Evolutionary conservation across 2,329 filamentous ascomycete genomes (phyloP), one percentile per base, ranked within the genome.

Genomic region (Colletotrichum sidae): DNA sequence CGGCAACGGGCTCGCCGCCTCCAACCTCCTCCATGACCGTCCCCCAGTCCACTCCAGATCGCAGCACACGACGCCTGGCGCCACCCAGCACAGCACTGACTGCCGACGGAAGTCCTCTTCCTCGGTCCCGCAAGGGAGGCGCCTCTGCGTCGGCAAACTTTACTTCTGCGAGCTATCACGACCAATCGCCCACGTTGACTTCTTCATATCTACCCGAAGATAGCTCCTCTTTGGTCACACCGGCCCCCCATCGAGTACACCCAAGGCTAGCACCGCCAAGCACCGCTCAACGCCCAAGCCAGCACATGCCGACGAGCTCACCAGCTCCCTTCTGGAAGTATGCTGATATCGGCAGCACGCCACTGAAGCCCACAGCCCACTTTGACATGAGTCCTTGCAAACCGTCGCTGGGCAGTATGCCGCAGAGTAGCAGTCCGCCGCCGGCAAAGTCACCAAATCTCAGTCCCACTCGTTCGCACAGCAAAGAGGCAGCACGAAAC

Each of bases 321-420:
- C 93, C 93, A 0, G 93, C 93, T 1, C 92, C 92, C 0, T 96
- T 96, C 77, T 96, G 93, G 93, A 94, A 92, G 76, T 96, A 92
- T 76, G 89, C 91, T 45, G 91, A 94, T 69, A 86, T 93, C 65
- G 86, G 87, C 34, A 92, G 89, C 76, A 94, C 92, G 2, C 92
- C 92, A 2, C 80, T 92, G 57, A 82, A 82, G 70, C 78, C 81
- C 12, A 70, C 78, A 4, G 72, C 76, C 0, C 76, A 79, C 4
- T 88, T 86, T 61, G 88, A 90, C 66, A 74, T 84, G 45, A 90
- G 88, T 71, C 88, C 88, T 2, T 84, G 83, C 8, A 89, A 89
- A 72, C 72, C 75, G 13, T 66, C 58, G 7, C 73, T 76, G 25
- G 77, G 76, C 35, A 70, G 70, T 8, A 64, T 80, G 37, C 81